Evolutionary conservation across 106 monocot genomes (phyloP).

Genomic region (Amphibolis antarctica): DNA sequence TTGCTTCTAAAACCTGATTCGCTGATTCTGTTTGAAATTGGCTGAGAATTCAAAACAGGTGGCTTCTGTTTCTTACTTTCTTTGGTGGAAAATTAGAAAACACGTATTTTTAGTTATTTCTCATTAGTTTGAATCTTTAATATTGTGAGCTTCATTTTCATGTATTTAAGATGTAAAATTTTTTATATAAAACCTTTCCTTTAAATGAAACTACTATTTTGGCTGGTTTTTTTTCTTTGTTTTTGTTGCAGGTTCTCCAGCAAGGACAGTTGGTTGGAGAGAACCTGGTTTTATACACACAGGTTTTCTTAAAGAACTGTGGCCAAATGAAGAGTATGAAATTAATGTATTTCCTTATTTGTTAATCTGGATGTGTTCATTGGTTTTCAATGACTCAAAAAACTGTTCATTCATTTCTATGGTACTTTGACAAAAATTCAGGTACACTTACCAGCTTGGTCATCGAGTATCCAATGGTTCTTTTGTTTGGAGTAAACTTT

Average conservation of each 20-base stretch:
- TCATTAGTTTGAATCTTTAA: too few species aligned
- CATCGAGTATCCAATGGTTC: constrained; percentile 49
- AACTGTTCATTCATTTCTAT: not conserved
- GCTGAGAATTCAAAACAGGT: too few species aligned
- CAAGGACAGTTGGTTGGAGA: constrained; percentile 92
- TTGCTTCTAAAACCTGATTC: too few species aligned
- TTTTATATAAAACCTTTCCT: too few species aligned
- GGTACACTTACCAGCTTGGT: constrained; percentile 81
- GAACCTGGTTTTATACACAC: constrained; percentile 92
- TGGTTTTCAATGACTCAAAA: constrained; percentile 1
- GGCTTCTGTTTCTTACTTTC: too few species aligned
- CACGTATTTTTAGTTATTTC: too few species aligned
- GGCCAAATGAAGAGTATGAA: constrained; percentile 70
- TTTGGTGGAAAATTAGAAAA: too few species aligned
- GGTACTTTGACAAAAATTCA: constrained; percentile 10
- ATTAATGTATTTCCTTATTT: not conserved
- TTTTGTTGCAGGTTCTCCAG: constrained; percentile 50
- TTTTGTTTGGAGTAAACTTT: constrained; percentile 56
- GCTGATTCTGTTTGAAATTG: too few species aligned
- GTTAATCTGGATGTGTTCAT: too few species aligned
- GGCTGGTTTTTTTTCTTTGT: constrained; percentile 3
- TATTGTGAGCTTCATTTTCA: too few species aligned
- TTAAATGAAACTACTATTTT: too few species aligned
- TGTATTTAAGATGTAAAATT: too few species aligned
- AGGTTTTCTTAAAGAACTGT: constrained; percentile 75